Evolutionary conservation across 495 filamentous ascomycete species (phyloP), one percentile per base, ranked within the genome.

Genomic region (Aspergillus incahuasiensis): DNA sequence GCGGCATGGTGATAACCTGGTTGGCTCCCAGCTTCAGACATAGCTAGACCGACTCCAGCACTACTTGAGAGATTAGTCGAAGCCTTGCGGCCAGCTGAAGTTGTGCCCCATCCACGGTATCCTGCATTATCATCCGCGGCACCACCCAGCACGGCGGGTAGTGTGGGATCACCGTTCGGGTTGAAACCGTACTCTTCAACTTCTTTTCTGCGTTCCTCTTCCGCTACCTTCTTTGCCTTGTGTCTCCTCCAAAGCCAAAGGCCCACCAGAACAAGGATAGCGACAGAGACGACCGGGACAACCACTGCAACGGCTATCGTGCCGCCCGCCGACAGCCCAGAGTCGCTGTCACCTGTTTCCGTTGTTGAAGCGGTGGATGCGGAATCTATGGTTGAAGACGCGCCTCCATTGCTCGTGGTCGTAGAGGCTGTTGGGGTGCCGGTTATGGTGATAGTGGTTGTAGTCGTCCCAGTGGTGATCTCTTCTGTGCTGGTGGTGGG

Each of bases 121-220:
- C 94, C 94, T 8, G 82, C 77, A 22, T 74, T 82, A 53, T 90
- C 87, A 63, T 91, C 86, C 63, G 78, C 81, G 5, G 70, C 79
- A 43, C 70, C 81, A 24, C 67, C 68, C 22, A 72, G 74, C n/a
- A 89, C 77, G 5, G 79, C 79, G 20, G 91, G 90, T 3, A 92
- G 72, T 4, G 87, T 87, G 1, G 94, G 91, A 64, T 96, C 92
- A 52, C 90, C 83, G 70, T 97, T 97, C 7, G 92, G 94, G 66
- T 97, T 97, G 76, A 91, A 97, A 19, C 86, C 86, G 67, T 97
- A 97, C 61, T 97, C 94, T 67, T 97, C 92, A 3, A 96, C 89
- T 66, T 97, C 95, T 70, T 96, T 96, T 52, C 91, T 81, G 50
- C 94, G 80, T 48, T 90, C 83, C 59, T 96, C 94, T 62, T 89